Evolutionary conservation across 2,329 filamentous ascomycete species (phyloP), one percentile per base, ranked within the genome.

Genomic region (Ceratocystis huliohia): DNA sequence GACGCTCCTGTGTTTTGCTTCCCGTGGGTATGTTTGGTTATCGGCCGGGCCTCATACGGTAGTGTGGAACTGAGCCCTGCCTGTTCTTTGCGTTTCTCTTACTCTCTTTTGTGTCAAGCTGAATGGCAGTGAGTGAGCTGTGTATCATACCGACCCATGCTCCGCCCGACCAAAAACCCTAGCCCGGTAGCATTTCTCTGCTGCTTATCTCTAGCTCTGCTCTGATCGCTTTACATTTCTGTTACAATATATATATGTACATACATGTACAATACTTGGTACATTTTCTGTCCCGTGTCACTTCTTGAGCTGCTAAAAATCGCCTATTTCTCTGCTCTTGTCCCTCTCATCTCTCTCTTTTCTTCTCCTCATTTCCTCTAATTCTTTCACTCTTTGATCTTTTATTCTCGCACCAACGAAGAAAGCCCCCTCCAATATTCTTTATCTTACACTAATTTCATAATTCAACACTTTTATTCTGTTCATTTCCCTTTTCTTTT

Each of bases 111-210:
- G 37, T 41, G 37, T 41, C 37, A 41, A 41, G 37, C 37, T 41
- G 37, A 41, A 41, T 59, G 25, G 56, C 56, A 28, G 25, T 30
- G 15, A 41, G 37, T 10, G 33, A 41, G 37, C 37, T 41, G 25
- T 59, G 56, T 63, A 46, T 44, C 48, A 63, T 63, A 22, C 46
- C 61, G 61, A 41, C 37, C 61, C 61, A 48, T 63, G 61, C 46
- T 45, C 41, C 44, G 37, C 37, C 22, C 48, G 25, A 53, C 48
- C 48, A 53, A 28, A 53, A 53, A 22, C 48, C 20, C 22, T 46
- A 25, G 37, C 25, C 61, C 48, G 37, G 61, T 37, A 41, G 22
- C 44, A 22, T 62, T 62, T 22, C 25, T 62, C 61, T 25, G 20
- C n/a, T 44, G 33, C 33, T 37, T 62, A 45, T 44, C 33, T 17